These are phyloP conservation scores for Rhodotorula taiwanensis DNA, from an alignment of 768 basidiomycete species.

Conservation along the genomic window DNA sequence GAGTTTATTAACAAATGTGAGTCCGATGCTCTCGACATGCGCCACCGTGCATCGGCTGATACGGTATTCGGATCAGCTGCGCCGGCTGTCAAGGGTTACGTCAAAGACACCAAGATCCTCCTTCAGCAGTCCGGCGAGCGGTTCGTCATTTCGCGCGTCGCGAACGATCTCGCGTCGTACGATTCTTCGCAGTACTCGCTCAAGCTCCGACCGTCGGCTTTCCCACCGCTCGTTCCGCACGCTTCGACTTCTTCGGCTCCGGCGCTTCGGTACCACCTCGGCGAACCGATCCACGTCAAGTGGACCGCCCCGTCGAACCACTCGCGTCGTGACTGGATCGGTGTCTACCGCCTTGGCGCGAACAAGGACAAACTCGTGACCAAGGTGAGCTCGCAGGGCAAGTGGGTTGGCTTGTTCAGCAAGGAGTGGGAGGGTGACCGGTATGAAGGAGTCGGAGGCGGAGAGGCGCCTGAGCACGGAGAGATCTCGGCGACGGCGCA, in stretches of 20 bases:
- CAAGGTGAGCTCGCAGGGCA: slow-evolving; percentile 71
- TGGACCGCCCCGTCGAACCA: slow-evolving; percentile 84
- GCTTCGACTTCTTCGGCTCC: slow-evolving; percentile 23
- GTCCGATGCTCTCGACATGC: not conserved
- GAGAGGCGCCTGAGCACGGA: slow-evolving; percentile 42
- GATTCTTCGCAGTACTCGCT: slow-evolving; percentile 75
- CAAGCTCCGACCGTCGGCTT: slow-evolving; percentile 52
- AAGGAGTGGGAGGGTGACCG: slow-evolving; percentile 91
- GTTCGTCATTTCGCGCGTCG: slow-evolving; percentile 86
- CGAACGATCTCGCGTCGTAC: slow-evolving; percentile 69
- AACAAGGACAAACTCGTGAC: slow-evolving; percentile 79
- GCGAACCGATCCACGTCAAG: slow-evolving; percentile 74
- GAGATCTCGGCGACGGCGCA: slow-evolving; percentile 29
- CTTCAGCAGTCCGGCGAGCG: slow-evolving; percentile 84
- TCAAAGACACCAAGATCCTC: slow-evolving; percentile 85
- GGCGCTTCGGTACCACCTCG: slow-evolving; percentile 66
- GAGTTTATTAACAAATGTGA: slow-evolving; percentile 74
- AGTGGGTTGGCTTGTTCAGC: slow-evolving; percentile 85
- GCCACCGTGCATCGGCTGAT: slow-evolving; percentile 51
- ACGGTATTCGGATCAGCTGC: too few species aligned
- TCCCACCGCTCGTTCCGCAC: slow-evolving; percentile 19
- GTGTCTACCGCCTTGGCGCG: slow-evolving; percentile 61
- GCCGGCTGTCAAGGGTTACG: slow-evolving; percentile 77
- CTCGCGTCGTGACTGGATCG: slow-evolving; percentile 92
- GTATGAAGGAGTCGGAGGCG: slow-evolving; percentile 46